Conservation (phyloP, 306 rosid genomes). For the Leucaena leucocephala region DNA sequence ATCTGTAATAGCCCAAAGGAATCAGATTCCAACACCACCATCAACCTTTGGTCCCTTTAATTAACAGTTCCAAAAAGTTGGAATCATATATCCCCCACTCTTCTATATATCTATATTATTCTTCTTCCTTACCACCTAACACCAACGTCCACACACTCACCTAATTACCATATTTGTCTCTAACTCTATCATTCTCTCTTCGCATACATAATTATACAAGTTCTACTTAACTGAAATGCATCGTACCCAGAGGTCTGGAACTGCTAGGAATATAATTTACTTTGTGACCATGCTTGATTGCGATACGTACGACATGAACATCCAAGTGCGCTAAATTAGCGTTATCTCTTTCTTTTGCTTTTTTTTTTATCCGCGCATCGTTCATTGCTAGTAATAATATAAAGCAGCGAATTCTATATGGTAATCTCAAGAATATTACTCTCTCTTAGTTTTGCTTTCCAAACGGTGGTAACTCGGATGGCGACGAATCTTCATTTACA, state of each 20-base stretch:
- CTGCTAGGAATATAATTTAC: too few species aligned
- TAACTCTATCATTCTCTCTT: too few species aligned
- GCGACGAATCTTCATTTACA: constrained; percentile 33
- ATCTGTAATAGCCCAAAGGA: constrained; percentile 19
- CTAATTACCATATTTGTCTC: too few species aligned
- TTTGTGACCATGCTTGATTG: too few species aligned
- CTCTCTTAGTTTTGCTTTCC: not conserved
- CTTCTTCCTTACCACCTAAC: not conserved
- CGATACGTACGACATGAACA: not conserved
- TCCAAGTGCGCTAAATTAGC: not conserved
- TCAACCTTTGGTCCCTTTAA: constrained; percentile 21
- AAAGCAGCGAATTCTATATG: too few species aligned
- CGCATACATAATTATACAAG: not conserved
- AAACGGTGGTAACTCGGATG: not conserved
- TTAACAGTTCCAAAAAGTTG: constrained; percentile 23
- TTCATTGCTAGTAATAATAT: not conserved
- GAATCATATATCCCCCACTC: constrained; percentile 14
- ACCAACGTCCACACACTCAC: not conserved
- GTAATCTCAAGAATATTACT: not conserved
- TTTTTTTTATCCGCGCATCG: too few species aligned
- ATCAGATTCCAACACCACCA: constrained; percentile 58
- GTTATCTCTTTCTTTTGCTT: not conserved
- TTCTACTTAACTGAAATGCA: not conserved
- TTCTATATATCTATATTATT: not conserved
- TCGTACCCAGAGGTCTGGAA: too few species aligned